A percentile compares a stretch with the other conserved stretches of the same genome.
Evolutionary conservation across 805 yeast species (phyloP).

Genomic region (Priceomyces melissophilus): DNA sequence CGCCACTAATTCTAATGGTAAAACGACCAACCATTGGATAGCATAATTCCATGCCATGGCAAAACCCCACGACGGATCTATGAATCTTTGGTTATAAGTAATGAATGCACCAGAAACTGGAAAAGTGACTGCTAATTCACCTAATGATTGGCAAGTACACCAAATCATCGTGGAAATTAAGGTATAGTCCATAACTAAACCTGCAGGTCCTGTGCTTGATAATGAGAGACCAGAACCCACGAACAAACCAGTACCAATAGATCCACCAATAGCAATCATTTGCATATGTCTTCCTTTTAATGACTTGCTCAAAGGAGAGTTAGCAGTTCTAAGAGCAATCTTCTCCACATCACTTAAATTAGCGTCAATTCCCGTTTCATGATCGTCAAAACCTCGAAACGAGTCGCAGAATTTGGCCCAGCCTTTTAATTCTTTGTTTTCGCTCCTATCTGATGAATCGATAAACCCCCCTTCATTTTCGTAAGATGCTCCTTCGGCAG

Average conservation of each 20-base stretch:
- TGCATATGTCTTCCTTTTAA: conserved; percentile 66
- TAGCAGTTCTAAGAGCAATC: conserved; percentile 41
- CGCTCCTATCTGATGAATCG: conserved; percentile 22
- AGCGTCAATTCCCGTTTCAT: conserved; percentile 41
- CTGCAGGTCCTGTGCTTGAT: conserved; percentile 70
- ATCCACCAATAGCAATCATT: conserved; percentile 82
- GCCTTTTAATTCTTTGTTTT: conserved; percentile 18
- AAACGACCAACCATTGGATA: conserved; percentile 51
- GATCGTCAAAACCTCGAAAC: conserved; percentile 29
- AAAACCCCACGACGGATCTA: conserved; percentile 61
- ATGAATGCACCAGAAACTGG: conserved; percentile 70
- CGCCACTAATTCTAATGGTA: conserved; percentile 61
- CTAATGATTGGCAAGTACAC: conserved; percentile 46
- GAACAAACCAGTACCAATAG: conserved; percentile 80
- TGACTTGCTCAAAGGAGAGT: conserved; percentile 47
- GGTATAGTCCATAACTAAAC: conserved; percentile 56
- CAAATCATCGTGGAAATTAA: conserved; percentile 58
- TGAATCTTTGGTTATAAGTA: conserved; percentile 55
- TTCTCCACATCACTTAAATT: conserved; percentile 23
- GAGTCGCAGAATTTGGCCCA: conserved; percentile 24
- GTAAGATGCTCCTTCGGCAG: conserved; percentile 27
- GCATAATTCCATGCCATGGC: conserved; percentile 56
- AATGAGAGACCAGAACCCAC: conserved; percentile 69
- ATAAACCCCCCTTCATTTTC: conserved; percentile 40
- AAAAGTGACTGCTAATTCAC: conserved; percentile 60